A percentile compares a stretch with the other conserved stretches of the same genome.
Evolutionary conservation across 257 asterid species (phyloP).

Genomic region (Ehretia macrophylla): DNA sequence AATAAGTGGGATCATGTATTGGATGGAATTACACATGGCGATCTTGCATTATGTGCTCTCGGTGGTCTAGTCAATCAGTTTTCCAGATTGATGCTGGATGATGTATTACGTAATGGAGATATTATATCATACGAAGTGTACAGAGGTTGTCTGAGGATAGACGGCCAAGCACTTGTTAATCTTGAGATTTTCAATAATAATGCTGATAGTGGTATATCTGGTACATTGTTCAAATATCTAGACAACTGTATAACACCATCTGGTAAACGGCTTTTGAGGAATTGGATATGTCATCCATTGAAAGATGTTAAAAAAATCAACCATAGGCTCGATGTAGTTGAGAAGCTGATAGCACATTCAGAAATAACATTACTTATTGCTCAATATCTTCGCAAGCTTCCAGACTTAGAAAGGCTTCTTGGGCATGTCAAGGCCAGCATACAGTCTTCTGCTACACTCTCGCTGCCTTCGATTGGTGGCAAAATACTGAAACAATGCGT

Average conservation of each 20-base stretch:
- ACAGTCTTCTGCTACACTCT: constrained; percentile 61
- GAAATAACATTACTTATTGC: constrained; percentile 46
- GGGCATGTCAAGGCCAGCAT: constrained; percentile 78
- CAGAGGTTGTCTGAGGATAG: constrained; percentile 85
- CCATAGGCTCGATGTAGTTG: constrained; percentile 79
- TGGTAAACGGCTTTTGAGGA: constrained; percentile 90
- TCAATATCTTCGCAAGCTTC: constrained; percentile 76
- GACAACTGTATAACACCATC: constrained; percentile 78
- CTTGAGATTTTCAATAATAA: constrained; percentile 85
- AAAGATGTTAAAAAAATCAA: constrained; percentile 73
- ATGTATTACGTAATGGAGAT: constrained; percentile 71
- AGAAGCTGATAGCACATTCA: constrained; percentile 51
- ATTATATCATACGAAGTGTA: constrained; percentile 67
- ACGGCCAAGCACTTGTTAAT: constrained; percentile 88
- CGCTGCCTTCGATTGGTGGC: constrained; percentile 77
- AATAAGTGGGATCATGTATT: constrained; percentile 50
- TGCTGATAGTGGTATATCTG: constrained; percentile 84
- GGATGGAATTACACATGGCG: constrained; percentile 47
- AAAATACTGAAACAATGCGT: constrained; percentile 78
- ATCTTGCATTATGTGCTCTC: constrained; percentile 76
- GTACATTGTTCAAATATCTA: constrained; percentile 81
- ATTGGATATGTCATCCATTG: constrained; percentile 95
- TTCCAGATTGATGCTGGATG: constrained; percentile 68
- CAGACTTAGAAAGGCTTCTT: constrained; percentile 84
- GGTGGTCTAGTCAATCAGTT: constrained; percentile 74